A percentile compares a stretch with the other conserved stretches of the same genome.
phyloP scores from a whole-genome alignment of 1,284 basidiomycete species.

The Afroboletus lepidellus region DNA sequence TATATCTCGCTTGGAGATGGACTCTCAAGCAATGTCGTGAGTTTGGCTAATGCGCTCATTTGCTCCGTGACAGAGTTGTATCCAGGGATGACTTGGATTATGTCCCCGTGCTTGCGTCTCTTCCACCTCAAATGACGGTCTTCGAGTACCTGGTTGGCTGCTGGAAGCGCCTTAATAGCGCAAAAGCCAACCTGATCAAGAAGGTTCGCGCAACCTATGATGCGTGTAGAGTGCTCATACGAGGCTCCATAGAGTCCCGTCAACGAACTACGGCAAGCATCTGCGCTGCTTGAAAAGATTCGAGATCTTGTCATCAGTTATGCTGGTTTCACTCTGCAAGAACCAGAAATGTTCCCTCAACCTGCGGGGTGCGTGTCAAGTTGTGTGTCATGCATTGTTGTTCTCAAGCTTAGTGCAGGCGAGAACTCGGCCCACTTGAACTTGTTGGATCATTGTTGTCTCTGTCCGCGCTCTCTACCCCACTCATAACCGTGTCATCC shows the following conservation, averaged over 20 bases:
- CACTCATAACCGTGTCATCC: slow-evolving; percentile 34
- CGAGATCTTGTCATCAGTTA: slow-evolving; percentile 87
- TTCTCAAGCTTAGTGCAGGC: slow-evolving; percentile 40
- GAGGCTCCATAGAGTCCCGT: slow-evolving; percentile 46
- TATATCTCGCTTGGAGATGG: slow-evolving; percentile 84
- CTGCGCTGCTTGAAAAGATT: slow-evolving; percentile 66
- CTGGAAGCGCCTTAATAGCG: slow-evolving; percentile 81
- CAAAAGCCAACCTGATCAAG: slow-evolving; percentile 56
- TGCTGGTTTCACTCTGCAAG: slow-evolving; percentile 85
- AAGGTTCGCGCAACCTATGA: slow-evolving; percentile 43
- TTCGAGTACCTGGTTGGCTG: slow-evolving; percentile 91
- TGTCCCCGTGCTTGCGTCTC: slow-evolving; percentile 72
- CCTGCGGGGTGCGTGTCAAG: slow-evolving; percentile 60
- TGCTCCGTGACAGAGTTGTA: background rate
- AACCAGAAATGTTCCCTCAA: slow-evolving; percentile 93
- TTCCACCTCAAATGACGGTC: slow-evolving; percentile 77
- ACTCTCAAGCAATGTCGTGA: slow-evolving; percentile 72
- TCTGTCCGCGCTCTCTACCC: slow-evolving; percentile 60
- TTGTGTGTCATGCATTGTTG: background rate
- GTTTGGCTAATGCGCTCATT: slow-evolving; percentile 29
- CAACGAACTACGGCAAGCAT: slow-evolving; percentile 61
- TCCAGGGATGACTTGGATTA: slow-evolving; percentile 80
- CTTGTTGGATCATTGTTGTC: slow-evolving; percentile 76
- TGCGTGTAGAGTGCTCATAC: background rate
- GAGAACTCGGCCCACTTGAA: slow-evolving; percentile 72